Percentiles rank a stretch among this genome's conserved stretches.
These are phyloP conservation scores for Melaleuca quinquenervia DNA, from an alignment of 345 rosid genomes.

Conservation along the genomic window DNA sequence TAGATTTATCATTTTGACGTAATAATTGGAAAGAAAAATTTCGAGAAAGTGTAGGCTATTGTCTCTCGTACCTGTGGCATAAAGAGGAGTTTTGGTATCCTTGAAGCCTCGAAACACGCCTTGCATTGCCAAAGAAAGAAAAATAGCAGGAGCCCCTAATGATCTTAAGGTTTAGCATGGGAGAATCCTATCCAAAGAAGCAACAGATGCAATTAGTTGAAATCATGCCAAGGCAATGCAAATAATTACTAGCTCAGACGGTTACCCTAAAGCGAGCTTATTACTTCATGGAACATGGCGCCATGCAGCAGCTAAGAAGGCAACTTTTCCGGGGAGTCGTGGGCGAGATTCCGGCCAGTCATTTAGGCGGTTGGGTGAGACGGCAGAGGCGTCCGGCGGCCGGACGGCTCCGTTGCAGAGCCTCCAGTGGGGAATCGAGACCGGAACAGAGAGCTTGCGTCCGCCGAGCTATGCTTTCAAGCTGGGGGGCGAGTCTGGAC, in stretches of 20 bases:
- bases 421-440: no score
- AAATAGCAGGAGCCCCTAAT: slow-evolving; percentile 87
- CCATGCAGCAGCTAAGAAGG: no score
- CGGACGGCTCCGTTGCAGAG: no score
- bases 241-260: neutral
- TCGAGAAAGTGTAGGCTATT: neutral
- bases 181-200: slow-evolving; percentile 37
- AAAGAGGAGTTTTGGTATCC: slow-evolving; percentile 85
- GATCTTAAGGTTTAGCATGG: slow-evolving; percentile 58
- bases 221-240: neutral
- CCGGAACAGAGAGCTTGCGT: no score
- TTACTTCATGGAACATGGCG: no score
- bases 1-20: neutral
- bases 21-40: neutral
- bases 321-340: no score
- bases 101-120: slow-evolving; percentile 91
- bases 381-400: no score
- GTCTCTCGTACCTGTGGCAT: slow-evolving; percentile 51
- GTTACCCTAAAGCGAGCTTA: no score
- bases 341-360: no score
- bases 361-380: no score
- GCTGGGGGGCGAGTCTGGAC: no score
- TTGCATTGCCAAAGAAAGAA: slow-evolving; percentile 91
- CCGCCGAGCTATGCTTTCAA: no score
- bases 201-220: neutral